Evolutionary conservation across 2,329 filamentous ascomycete species (phyloP).

Genomic region (Aulographum hederae): DNA sequence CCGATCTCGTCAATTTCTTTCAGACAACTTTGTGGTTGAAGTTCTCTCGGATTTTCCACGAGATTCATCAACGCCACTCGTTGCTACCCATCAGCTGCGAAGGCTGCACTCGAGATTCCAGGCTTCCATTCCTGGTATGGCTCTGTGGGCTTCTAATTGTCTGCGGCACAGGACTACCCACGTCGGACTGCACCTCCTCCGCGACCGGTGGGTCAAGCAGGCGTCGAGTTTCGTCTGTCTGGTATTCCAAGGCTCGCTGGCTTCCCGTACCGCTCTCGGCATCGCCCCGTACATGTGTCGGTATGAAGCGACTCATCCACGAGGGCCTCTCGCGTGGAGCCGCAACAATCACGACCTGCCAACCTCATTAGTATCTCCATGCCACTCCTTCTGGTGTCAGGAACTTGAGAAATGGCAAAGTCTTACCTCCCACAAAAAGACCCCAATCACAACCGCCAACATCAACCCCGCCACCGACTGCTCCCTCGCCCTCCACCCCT

Average conservation of each 20-base stretch:
- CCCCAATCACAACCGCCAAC: constrained; percentile 33
- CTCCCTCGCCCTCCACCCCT: constrained; percentile 37
- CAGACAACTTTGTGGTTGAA: no score
- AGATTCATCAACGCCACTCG: no score
- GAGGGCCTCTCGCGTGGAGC: background rate
- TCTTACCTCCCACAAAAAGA: constrained; percentile 40
- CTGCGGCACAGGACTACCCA: background rate
- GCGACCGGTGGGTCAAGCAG: background rate
- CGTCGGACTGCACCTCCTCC: no score
- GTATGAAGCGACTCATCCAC: background rate
- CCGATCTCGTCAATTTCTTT: no score
- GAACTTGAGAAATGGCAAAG: background rate
- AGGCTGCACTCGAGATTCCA: background rate
- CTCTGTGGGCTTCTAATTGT: background rate
- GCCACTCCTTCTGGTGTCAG: no score
- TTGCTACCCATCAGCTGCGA: background rate
- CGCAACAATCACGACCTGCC: background rate
- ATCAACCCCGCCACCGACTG: constrained; percentile 35
- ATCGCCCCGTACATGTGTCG: background rate
- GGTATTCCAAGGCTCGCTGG: background rate
- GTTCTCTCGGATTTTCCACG: no score
- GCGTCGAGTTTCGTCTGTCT: background rate
- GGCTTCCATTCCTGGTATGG: background rate
- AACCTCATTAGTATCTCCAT: background rate
- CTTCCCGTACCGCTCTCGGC: background rate